These are phyloP conservation scores for Tympanopsis confertula DNA, from an alignment of 2,329 filamentous ascomycete species.

Conservation along the genomic window DNA sequence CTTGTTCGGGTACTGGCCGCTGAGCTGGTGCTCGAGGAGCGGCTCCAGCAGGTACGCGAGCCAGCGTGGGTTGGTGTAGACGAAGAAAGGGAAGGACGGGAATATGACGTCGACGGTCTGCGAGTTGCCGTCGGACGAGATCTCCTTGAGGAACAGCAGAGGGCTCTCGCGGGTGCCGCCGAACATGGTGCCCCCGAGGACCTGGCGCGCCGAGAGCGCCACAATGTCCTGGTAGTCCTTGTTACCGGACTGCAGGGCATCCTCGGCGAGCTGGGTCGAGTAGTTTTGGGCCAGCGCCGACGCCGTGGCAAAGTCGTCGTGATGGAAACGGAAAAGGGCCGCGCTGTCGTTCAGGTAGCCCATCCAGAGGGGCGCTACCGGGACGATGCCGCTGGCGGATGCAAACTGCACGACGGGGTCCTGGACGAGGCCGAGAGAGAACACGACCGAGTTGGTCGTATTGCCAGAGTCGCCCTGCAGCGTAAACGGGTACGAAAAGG, in stretches of 20 bases:
- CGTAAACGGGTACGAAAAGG: slow-evolving; percentile 59
- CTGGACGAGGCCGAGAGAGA: slow-evolving; percentile 68
- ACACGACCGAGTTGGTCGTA: slow-evolving; percentile 43
- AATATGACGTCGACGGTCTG: slow-evolving; percentile 85
- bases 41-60: slow-evolving; percentile 70
- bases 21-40: slow-evolving; percentile 68
- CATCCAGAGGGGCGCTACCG: slow-evolving; percentile 71
- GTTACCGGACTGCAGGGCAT: slow-evolving; percentile 64
- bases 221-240: slow-evolving; percentile 68
- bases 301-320: slow-evolving; percentile 59
- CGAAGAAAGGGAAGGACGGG: slow-evolving; percentile 73
- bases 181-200: slow-evolving; percentile 69
- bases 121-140: slow-evolving; percentile 73
- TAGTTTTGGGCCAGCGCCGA: slow-evolving; percentile 60
- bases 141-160: slow-evolving; percentile 73
- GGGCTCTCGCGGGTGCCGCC: slow-evolving; percentile 60
- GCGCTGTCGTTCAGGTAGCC: slow-evolving; percentile 57
- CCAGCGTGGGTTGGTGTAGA: slow-evolving; percentile 76
- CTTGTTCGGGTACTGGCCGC: slow-evolving; percentile 72
- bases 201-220: slow-evolving; percentile 67
- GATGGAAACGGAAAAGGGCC: slow-evolving; percentile 64
- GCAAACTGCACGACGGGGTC: slow-evolving; percentile 72
- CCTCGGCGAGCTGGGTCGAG: slow-evolving; percentile 55
- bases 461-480: slow-evolving; percentile 21
- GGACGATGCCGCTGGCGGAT: slow-evolving; percentile 60